Evolutionary conservation across 148 eudicot species (phyloP), one percentile per base, ranked within the genome.

Genomic region (Rhododendron henanense): DNA sequence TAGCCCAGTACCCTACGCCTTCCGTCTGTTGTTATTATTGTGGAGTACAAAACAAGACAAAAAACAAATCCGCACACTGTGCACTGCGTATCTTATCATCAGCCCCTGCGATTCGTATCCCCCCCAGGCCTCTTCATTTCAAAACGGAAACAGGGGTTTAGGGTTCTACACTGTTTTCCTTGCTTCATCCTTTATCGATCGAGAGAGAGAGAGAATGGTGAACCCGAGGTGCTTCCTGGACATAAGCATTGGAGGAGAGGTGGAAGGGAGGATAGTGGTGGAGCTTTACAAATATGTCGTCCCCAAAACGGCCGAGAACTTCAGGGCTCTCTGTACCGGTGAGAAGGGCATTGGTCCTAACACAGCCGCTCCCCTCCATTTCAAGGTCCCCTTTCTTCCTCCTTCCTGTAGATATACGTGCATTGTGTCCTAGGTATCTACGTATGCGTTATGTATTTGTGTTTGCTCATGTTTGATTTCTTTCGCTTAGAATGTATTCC

Each of bases 301-400:
- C 41, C 98, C 98, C 10, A 94, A 89, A 89, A 95, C 96, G 47
- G 95, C 91, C 65, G 94, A 95, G 83, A 95, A 95, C 89, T 95
- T 95, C 76, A 93, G 98, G 90, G 96, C 95, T 84, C 95, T 95
- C 48, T 95, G 98, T 59, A 78, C 81, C 1, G 81, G 53, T 10
- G 81, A 78, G 53, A 78, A 78, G 81, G 81, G 81, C 81, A 78
- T 78, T 78, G 81, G 81, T 28, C 31, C 81, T 78, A 41, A 45
- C 51, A 78, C 81, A 1, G 81, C 4, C 15, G 53, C 23, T 78
- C 81, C 81, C 31, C 81, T 78, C 81, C 81, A 78, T 78, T 78
- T 78, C 51, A 78, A 78, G 81, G 81, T 78, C 28, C 51, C 50
- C 45, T 44, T 23, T 9, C n/a, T 9, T 44, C 45, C 81, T 78